Evolutionary conservation across 2,329 filamentous ascomycete species (phyloP).

Genomic region (Neofusicoccum ribis): DNA sequence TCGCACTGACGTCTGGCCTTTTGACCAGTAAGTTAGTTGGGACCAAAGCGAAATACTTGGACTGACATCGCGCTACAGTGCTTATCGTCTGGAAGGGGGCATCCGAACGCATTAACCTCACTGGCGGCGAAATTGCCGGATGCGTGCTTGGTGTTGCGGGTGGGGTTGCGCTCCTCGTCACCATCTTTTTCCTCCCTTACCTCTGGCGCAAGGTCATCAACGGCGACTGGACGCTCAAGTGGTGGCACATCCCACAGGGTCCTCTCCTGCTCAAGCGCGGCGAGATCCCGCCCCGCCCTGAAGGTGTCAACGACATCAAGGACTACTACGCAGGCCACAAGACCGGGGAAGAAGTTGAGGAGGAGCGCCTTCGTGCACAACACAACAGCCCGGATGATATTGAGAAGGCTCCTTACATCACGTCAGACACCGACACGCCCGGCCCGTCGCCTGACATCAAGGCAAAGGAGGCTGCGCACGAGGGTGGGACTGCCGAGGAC

Average conservation of each 20-base stretch:
- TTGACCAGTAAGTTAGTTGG: slow-evolving; percentile 42
- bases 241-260: slow-evolving; percentile 56
- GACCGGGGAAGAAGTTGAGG: slow-evolving; percentile 54
- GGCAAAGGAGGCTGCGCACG: not conserved
- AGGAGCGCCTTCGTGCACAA: slow-evolving; percentile 25
- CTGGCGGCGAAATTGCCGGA: slow-evolving; percentile 51
- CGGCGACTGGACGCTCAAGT: slow-evolving; percentile 61
- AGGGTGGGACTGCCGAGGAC: not conserved
- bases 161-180: slow-evolving; percentile 51
- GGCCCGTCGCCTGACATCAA: not conserved
- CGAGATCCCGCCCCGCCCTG: slow-evolving; percentile 43
- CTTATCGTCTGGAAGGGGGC: slow-evolving; percentile 49
- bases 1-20: slow-evolving; percentile 56
- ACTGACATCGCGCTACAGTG: slow-evolving; percentile 22
- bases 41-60: not conserved
- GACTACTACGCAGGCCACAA: slow-evolving; percentile 60
- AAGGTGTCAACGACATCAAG: slow-evolving; percentile 43
- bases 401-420: slow-evolving; percentile 27
- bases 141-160: slow-evolving; percentile 57
- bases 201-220: slow-evolving; percentile 59
- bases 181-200: slow-evolving; percentile 60
- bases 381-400: slow-evolving; percentile 26
- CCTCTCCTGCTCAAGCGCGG: slow-evolving; percentile 52
- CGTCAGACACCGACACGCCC: not conserved
- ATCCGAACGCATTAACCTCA: slow-evolving; percentile 49